Conservation (phyloP, 257 asterid species). For the Solanum sejunctum region DNA sequence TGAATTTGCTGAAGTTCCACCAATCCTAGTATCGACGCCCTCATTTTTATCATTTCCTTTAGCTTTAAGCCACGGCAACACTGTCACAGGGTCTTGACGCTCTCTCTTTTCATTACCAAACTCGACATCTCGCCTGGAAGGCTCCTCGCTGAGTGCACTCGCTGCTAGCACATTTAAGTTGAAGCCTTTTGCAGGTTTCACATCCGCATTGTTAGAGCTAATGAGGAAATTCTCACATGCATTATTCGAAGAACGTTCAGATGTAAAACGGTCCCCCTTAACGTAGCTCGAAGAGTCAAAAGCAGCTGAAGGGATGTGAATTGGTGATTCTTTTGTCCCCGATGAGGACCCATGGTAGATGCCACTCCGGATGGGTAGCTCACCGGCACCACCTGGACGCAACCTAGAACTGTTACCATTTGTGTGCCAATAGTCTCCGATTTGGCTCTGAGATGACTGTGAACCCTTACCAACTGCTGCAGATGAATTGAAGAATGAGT, state of each 20-base stretch:
- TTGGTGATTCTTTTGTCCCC: constrained; percentile 27
- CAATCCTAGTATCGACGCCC: constrained; percentile 10
- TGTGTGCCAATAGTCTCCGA: constrained; percentile 42
- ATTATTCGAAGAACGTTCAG: constrained; percentile 19
- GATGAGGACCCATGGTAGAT: constrained; percentile 58
- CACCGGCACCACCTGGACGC: constrained; percentile 17
- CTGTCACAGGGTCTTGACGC: constrained; percentile 20
- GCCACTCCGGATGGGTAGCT: constrained; percentile 20
- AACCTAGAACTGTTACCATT: constrained; percentile 21
- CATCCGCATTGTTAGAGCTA: constrained; percentile 13
- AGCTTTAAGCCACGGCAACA: constrained; percentile 69
- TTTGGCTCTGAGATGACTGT: constrained; percentile 21
- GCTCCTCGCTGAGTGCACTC: constrained; percentile 28
- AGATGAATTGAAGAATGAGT: constrained; percentile 34
- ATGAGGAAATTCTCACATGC: constrained; percentile 19
- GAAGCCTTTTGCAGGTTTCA: constrained; percentile 37
- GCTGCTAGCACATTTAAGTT: constrained; percentile 53
- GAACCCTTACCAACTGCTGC: constrained; percentile 23
- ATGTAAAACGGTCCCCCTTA: constrained; percentile 16
- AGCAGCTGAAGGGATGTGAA: constrained; percentile 19
- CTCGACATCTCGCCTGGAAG: constrained; percentile 27
- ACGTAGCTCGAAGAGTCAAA: constrained; percentile 21
- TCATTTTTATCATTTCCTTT: constrained; percentile 21
- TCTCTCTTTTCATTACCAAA: constrained; percentile 18
- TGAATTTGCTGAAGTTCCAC: constrained; percentile 4